phyloP scores from a whole-genome alignment of 176 grass and related monocot genomes.

The Carex parvula region DNA sequence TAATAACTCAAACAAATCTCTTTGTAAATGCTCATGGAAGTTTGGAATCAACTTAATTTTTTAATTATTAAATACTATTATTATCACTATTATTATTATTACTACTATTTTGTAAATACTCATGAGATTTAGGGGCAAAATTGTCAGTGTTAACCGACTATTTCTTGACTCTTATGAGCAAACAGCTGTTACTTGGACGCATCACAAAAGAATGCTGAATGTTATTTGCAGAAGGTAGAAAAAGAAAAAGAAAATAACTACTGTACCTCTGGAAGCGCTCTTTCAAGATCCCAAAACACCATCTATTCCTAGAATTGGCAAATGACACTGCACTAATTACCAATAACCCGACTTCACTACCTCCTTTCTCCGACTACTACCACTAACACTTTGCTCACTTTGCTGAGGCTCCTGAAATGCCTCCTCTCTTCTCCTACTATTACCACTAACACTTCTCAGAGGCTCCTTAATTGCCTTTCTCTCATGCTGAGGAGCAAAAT shows the following conservation, averaged over 20 bases:
- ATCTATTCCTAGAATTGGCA: neutral
- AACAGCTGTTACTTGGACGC: neutral
- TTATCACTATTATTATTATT: neutral
- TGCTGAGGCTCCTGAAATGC: neutral
- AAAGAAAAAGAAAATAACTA: neutral
- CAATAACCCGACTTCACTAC: conserved; percentile 12
- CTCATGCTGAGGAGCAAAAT: conserved; percentile 50
- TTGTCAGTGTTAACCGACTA: neutral
- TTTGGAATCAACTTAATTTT: neutral
- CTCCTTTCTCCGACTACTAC: conserved; percentile 13
- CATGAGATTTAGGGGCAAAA: neutral
- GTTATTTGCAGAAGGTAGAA: neutral
- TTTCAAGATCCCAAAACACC: neutral
- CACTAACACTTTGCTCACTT: conserved; percentile 12
- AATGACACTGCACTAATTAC: no score
- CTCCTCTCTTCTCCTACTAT: neutral
- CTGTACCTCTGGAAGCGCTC: conserved; percentile 3
- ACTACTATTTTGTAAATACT: neutral
- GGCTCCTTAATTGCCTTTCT: conserved; percentile 44
- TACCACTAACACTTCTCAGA: conserved; percentile 12
- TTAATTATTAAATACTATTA: neutral
- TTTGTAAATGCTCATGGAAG: neutral
- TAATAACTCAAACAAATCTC: neutral
- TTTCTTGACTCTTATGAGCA: neutral
- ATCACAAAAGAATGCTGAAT: neutral